Evolutionary conservation across 2,329 filamentous ascomycete genomes (phyloP), one percentile per base, ranked within the genome.

Genomic region (Calonectria ilicicola): DNA sequence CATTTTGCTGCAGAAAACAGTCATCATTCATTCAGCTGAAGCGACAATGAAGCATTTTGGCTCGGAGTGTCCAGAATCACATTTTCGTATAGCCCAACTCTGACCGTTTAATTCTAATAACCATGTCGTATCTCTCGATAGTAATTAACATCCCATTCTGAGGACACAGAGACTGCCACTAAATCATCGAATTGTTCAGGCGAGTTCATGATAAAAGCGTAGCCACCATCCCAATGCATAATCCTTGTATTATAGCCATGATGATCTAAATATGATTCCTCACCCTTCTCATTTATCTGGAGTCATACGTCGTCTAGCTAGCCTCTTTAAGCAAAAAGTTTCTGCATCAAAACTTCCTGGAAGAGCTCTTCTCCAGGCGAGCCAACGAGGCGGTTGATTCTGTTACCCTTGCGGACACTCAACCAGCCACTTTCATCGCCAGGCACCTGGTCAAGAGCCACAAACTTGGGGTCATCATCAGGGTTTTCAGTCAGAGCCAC

Each of bases 361-460:
- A 96, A 95, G 47, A 85, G 83, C 9, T 92, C 88, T 77, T 90
- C 88, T 2, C 93, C 95, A 0, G 94, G 95, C 75, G 93, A 90
- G 29, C 83, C 85, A 63, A 94, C 88, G 82, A 96, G 93, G 81
- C 95, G 90, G 83, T 91, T 90, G 75, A 99, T 89, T 67, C 94
- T 89, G 85, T 98, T 99, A 7, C 96, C 95, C 79, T 91, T 92
- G 75, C 86, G 87, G 17, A 85, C 82, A 82, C 93, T 95, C 80
- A 97, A 83, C 97, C 97, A 98, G 65, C 86, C 93, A 86, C 78
- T 90, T 84, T 83, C 91, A 82, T 98, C 96, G 47, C 93, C 94
- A 0, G 92, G 88, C 35, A 92, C 89, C 76, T 90, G 86, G 69
- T 88, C 86, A 21, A 84, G 72, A 7, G 81, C 81, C 23, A 85